Conservation (phyloP, 176 grass and related monocot species). For the Thalia dealbata region DNA sequence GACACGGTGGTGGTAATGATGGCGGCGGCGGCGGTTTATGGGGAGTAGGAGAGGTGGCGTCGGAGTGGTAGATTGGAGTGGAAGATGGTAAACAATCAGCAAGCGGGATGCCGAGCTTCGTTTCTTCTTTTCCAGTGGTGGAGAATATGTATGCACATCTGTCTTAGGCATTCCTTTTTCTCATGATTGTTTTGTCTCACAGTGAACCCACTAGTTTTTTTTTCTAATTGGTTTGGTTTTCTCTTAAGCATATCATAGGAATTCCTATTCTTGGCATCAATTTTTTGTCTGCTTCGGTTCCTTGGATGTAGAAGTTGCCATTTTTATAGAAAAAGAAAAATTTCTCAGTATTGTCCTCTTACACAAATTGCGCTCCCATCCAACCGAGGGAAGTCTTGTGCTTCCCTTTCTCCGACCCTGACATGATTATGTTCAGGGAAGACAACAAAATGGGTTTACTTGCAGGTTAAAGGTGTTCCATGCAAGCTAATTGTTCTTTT, state of each 20-base stretch:
- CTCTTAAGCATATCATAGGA: background rate
- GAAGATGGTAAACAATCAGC: conserved; percentile 19
- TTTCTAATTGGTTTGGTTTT: background rate
- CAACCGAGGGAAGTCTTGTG: no score
- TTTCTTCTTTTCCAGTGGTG: conserved; percentile 17
- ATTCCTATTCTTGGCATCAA: background rate
- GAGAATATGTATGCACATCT: conserved; percentile 37
- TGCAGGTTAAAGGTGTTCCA: background rate
- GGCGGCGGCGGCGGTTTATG: background rate
- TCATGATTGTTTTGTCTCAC: background rate
- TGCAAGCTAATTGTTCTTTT: no score
- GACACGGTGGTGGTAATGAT: background rate
- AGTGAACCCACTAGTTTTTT: no score
- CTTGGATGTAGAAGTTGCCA: background rate
- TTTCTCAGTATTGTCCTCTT: background rate
- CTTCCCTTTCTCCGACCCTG: no score
- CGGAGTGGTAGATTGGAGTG: background rate
- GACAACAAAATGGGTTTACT: no score
- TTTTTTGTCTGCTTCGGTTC: background rate
- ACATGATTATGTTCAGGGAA: no score
- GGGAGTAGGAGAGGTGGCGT: background rate
- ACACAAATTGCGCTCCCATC: background rate
- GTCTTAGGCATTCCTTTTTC: background rate
- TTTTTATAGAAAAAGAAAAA: background rate
- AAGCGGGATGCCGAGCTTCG: conserved; percentile 40